Evolutionary conservation across 2,329 filamentous ascomycete genomes (phyloP).

Genomic region (Ceratocystis papillata): DNA sequence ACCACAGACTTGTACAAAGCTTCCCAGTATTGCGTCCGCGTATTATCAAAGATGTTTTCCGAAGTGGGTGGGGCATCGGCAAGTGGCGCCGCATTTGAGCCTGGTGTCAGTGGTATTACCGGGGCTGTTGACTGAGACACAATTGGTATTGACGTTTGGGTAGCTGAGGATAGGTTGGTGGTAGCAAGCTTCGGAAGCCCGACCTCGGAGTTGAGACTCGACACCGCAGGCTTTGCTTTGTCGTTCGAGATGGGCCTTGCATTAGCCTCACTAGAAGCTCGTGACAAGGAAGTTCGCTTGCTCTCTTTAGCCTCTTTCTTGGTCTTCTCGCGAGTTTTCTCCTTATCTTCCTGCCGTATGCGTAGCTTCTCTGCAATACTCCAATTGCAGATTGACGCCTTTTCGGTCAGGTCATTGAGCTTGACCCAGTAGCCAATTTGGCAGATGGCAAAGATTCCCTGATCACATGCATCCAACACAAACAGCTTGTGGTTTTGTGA

Average conservation of each 20-base stretch:
- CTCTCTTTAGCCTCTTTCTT: slow-evolving; percentile 13
- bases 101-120: neutral
- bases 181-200: neutral
- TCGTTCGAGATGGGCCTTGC: slow-evolving; percentile 3
- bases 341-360: slow-evolving; percentile 27
- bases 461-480: slow-evolving; percentile 24
- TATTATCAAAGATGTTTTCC: slow-evolving; percentile 46
- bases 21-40: slow-evolving; percentile 49
- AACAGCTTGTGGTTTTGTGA: slow-evolving; percentile 18
- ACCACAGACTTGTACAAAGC: slow-evolving; percentile 54
- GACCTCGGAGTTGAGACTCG: neutral
- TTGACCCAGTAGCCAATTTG: slow-evolving; percentile 58
- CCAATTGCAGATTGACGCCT: slow-evolving; percentile 38
- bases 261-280: slow-evolving; percentile 1
- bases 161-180: neutral
- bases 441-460: slow-evolving; percentile 55
- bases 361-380: slow-evolving; percentile 32
- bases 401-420: slow-evolving; percentile 41
- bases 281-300: slow-evolving; percentile 16
- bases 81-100: slow-evolving; percentile 14
- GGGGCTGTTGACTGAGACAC: neutral
- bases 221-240: slow-evolving; percentile 1
- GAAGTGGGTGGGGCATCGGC: slow-evolving; percentile 31
- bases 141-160: neutral
- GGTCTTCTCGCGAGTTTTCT: slow-evolving; percentile 20